phyloP scores from a whole-genome alignment of 2,329 filamentous ascomycete species.

The Pseudogymnoascus sp. region DNA sequence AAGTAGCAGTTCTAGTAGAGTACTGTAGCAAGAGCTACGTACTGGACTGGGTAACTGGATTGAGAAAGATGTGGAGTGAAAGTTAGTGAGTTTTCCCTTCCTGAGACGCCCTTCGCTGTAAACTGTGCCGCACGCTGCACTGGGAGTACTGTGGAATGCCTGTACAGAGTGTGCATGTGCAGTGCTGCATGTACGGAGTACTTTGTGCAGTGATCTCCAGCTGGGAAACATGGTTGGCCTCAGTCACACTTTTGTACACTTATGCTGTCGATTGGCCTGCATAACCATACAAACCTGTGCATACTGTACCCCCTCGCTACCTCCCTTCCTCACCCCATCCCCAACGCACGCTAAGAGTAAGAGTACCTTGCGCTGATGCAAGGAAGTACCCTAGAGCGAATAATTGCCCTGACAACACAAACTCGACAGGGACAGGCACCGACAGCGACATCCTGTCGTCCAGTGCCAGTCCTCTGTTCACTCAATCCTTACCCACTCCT shows the following conservation, averaged over 20 bases:
- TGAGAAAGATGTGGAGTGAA: neutral
- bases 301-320: neutral
- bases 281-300: neutral
- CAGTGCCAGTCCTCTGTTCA: neutral
- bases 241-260: neutral
- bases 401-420: slow-evolving; percentile 10
- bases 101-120: neutral
- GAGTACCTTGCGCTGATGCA: neutral
- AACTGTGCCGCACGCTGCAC: neutral
- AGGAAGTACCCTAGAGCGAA: slow-evolving; percentile 6
- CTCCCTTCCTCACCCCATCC: neutral
- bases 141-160: too few relatives aligned
- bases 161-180: neutral
- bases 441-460: neutral
- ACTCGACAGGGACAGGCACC: slow-evolving; percentile 8
- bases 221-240: neutral
- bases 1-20: neutral
- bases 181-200: neutral
- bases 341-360: slow-evolving; percentile 3
- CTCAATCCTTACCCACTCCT: slow-evolving; percentile 7
- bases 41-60: neutral
- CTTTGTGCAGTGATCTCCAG: slow-evolving; percentile 1
- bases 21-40: neutral
- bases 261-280: neutral
- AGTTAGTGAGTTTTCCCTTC: neutral